Conservation (phyloP, 805 yeast species). For the Hanseniaspora taiwanica region DNA sequence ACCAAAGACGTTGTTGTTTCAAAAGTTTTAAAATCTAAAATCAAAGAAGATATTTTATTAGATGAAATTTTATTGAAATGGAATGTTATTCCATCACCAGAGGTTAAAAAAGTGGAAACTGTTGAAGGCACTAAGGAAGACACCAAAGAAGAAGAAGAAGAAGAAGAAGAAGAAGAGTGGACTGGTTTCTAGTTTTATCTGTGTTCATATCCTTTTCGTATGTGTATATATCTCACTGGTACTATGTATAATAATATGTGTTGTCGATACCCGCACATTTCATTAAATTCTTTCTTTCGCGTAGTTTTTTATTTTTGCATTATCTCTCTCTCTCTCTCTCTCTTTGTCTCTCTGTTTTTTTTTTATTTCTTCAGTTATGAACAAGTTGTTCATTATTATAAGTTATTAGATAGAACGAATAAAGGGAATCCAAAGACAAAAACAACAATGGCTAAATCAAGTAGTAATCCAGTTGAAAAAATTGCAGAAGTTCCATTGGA, state of each 20-base stretch:
- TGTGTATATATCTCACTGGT: neutral
- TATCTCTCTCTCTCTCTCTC: too few species aligned
- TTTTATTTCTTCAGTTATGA: too few species aligned
- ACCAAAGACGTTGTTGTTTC: constrained; percentile 32
- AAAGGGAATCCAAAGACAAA: neutral
- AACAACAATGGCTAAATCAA: neutral
- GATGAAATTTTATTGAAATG: constrained; percentile 54
- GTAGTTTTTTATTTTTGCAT: too few species aligned
- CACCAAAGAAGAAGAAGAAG: constrained; percentile 21
- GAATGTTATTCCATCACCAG: constrained; percentile 30
- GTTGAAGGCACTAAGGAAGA: constrained; percentile 15
- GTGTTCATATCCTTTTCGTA: neutral
- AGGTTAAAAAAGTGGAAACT: constrained; percentile 1
- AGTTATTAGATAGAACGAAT: neutral
- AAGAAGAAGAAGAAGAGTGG: constrained; percentile 28
- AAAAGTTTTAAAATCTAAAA: constrained; percentile 54
- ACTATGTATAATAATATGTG: too few species aligned
- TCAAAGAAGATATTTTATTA: constrained; percentile 48
- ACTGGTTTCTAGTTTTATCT: constrained; percentile 23
- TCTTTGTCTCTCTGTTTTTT: too few species aligned
- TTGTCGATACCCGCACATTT: too few species aligned
- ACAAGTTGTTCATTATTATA: too few species aligned
- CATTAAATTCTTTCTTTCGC: too few species aligned
- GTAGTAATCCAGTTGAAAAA: constrained; percentile 35
- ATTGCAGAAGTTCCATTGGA: constrained; percentile 79